These are phyloP conservation scores for Paramecium biaurelia DNA, from an alignment of 73 alveolate genomes.

Conservation along the genomic window DNA sequence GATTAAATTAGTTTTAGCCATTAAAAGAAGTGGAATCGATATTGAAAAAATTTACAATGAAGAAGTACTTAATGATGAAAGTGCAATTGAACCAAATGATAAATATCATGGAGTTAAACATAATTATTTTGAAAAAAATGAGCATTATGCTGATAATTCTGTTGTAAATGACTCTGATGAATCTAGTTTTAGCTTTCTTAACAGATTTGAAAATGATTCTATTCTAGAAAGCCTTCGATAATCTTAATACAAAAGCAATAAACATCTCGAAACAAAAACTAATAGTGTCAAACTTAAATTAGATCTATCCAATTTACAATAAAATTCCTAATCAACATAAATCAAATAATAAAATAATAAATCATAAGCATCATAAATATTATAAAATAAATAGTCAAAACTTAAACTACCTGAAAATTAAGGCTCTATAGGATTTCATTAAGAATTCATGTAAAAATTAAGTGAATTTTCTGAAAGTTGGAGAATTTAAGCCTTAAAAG, in stretches of 20 bases:
- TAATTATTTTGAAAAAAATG: neutral
- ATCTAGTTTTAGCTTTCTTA: neutral
- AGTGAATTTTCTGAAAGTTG: neutral
- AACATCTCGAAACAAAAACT: neutral
- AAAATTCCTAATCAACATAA: neutral
- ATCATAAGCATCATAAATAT: neutral
- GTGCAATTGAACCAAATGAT: neutral
- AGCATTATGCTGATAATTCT: slow-evolving; percentile 34
- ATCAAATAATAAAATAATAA: neutral
- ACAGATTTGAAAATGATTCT: neutral
- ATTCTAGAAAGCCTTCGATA: neutral
- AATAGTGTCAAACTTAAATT: neutral
- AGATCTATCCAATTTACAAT: neutral
- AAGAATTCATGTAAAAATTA: neutral
- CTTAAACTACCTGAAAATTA: neutral
- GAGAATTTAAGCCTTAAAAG: neutral
- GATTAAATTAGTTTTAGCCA: slow-evolving; percentile 25
- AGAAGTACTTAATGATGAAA: slow-evolving; percentile 34
- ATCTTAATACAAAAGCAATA: neutral
- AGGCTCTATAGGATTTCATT: neutral
- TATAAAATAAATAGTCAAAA: neutral
- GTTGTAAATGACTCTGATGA: slow-evolving; percentile 46
- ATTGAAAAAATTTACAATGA: slow-evolving; percentile 49
- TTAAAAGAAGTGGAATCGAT: slow-evolving; percentile 13
- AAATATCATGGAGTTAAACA: neutral